Percentiles rank a stretch among this genome's conserved stretches.
Conservation (phyloP, 306 rosid species). For the Ormosia emarginata region DNA sequence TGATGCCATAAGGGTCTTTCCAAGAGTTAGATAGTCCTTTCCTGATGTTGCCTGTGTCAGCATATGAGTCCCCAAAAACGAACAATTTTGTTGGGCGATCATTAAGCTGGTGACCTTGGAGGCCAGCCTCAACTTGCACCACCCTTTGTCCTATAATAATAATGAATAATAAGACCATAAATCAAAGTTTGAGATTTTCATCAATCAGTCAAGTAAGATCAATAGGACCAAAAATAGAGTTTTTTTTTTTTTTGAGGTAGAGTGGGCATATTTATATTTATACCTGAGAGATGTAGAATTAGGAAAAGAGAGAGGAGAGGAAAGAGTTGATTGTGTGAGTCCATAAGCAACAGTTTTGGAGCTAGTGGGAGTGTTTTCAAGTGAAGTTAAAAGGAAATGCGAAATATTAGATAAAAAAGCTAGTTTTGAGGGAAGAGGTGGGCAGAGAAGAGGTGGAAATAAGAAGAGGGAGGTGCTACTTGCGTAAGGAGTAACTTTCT, state of each 20-base stretch:
- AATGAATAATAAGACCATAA: neutral
- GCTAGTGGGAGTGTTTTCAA: neutral
- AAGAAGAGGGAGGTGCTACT: neutral
- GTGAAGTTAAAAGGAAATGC: neutral
- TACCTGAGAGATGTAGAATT: conserved; percentile 35
- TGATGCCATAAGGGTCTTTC: conserved; percentile 45
- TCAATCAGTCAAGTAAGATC: neutral
- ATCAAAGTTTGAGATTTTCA: neutral
- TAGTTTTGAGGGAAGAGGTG: neutral
- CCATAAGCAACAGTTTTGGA: neutral
- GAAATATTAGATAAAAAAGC: neutral
- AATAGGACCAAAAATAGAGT: neutral
- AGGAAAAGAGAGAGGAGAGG: conserved; percentile 22
- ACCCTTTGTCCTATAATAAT: conserved; percentile 16
- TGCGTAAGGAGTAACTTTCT: too few relatives aligned
- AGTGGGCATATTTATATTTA: neutral
- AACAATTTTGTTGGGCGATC: conserved; percentile 8
- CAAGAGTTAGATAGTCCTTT: conserved; percentile 24
- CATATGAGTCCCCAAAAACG: conserved; percentile 52
- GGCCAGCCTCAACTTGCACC: conserved; percentile 5
- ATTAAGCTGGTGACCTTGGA: neutral
- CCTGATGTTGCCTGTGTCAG: conserved; percentile 45
- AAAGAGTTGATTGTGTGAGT: neutral
- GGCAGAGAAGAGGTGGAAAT: neutral
- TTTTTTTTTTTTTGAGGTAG: too few relatives aligned